Conservation (phyloP, 1,284 basidiomycete species). For the Hemileia vastatrix region DNA sequence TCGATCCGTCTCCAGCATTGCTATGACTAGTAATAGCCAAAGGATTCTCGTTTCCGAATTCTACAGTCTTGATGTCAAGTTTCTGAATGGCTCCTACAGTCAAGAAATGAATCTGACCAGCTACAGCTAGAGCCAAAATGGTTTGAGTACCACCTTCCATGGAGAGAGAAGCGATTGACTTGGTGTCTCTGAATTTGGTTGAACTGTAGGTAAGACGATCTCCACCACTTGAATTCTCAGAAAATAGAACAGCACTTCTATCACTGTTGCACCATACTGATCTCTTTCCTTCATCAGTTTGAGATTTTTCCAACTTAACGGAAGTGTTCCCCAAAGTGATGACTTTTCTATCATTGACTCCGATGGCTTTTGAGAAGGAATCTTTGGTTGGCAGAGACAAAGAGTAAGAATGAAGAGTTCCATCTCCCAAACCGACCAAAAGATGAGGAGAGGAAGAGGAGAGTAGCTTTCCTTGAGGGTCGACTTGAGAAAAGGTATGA, state of each 20-base stretch:
- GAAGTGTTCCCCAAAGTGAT: no score
- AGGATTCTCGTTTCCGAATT: slow-evolving; percentile 33
- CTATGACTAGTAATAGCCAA: slow-evolving; percentile 27
- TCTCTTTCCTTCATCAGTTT: no score
- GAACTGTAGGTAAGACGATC: slow-evolving; percentile 30
- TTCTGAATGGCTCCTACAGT: slow-evolving; percentile 27
- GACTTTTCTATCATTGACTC: no score
- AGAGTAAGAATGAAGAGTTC: no score
- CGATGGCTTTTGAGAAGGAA: no score
- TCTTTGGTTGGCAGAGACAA: no score
- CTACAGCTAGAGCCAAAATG: slow-evolving; percentile 24
- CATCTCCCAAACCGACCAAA: no score
- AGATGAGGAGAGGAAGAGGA: no score
- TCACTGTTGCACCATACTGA: slow-evolving; percentile 30
- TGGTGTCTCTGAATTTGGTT: slow-evolving; percentile 27
- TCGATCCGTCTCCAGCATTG: not conserved
- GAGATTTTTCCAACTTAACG: no score
- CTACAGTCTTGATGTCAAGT: slow-evolving; percentile 30
- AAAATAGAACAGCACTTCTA: slow-evolving; percentile 28
- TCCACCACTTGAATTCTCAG: slow-evolving; percentile 23
- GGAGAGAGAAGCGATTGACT: slow-evolving; percentile 25
- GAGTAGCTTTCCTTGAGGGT: no score
- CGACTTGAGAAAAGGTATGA: no score
- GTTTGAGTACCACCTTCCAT: slow-evolving; percentile 13
- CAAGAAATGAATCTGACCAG: slow-evolving; percentile 25